phyloP scores from a whole-genome alignment of 2,329 filamentous ascomycete species.

The Tothia fuscella region DNA sequence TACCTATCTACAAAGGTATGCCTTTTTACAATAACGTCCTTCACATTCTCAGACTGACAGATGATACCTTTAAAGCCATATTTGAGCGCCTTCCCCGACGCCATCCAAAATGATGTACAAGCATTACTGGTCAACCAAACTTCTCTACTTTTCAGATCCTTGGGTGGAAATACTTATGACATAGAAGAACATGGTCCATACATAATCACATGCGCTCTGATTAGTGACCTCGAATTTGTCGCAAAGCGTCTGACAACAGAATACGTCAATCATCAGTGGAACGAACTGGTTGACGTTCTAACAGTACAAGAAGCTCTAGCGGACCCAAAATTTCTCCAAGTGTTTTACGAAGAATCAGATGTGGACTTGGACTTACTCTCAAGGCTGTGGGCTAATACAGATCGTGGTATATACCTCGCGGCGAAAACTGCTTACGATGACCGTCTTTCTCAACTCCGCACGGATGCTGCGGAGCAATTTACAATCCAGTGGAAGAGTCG shows the following conservation, averaged over 20 bases:
- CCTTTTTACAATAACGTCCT: neutral
- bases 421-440: conserved; percentile 2
- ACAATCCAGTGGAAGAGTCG: conserved; percentile 23
- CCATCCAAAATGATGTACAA: conserved; percentile 1
- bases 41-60: too few relatives aligned
- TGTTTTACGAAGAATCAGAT: conserved; percentile 3
- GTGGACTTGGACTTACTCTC: conserved; percentile 1
- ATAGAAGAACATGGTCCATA: neutral
- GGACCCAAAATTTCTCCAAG: neutral
- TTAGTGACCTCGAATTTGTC: conserved; percentile 1
- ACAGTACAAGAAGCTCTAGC: neutral
- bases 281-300: neutral
- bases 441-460: conserved; percentile 19
- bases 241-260: neutral
- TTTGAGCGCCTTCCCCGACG: neutral
- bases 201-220: neutral
- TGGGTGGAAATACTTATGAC: neutral
- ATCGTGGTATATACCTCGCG: neutral
- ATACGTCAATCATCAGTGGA: neutral
- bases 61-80: neutral
- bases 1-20: conserved; percentile 2
- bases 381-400: neutral
- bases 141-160: neutral
- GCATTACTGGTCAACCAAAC: conserved; percentile 1
- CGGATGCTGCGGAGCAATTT: conserved; percentile 20